These are phyloP conservation scores for Aspergillus nidulans DNA, from an alignment of 495 filamentous ascomycete genomes.

Conservation along the genomic window DNA sequence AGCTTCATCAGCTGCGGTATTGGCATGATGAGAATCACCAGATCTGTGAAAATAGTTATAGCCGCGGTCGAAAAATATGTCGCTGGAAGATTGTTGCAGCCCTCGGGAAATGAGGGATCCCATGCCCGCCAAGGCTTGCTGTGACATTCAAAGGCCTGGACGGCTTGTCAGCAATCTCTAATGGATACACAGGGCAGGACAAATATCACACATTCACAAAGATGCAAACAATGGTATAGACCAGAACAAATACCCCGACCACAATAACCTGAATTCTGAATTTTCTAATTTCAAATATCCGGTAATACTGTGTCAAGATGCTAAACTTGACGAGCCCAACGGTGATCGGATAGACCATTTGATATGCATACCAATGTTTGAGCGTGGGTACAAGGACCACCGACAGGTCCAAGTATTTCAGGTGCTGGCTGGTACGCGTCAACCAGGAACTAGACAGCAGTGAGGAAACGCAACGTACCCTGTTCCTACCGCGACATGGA, in stretches of 20 bases:
- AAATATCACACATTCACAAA: conserved; percentile 14
- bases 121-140: conserved; percentile 21
- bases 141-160: conserved; percentile 19
- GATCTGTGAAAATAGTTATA: conserved; percentile 28
- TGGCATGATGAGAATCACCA: conserved; percentile 25
- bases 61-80: conserved; percentile 18
- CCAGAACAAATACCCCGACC: conserved; percentile 6
- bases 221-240: conserved; percentile 15
- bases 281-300: conserved; percentile 11
- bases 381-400: conserved; percentile 14
- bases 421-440: conserved; percentile 3
- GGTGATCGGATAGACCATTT: conserved; percentile 16
- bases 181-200: background rate
- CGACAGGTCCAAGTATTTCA: conserved; percentile 2
- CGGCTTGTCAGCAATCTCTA: background rate
- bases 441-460: background rate
- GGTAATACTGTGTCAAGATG: conserved; percentile 15
- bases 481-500: conserved; percentile 14
- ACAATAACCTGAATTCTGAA: conserved; percentile 10
- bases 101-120: conserved; percentile 12
- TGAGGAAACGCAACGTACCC: conserved; percentile 4
- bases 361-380: conserved; percentile 21
- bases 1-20: conserved; percentile 27
- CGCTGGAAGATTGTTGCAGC: conserved; percentile 14
- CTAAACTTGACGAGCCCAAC: conserved; percentile 17